Evolutionary conservation across 768 basidiomycete genomes (phyloP).

Genomic region (Phanerochaete sordida): DNA sequence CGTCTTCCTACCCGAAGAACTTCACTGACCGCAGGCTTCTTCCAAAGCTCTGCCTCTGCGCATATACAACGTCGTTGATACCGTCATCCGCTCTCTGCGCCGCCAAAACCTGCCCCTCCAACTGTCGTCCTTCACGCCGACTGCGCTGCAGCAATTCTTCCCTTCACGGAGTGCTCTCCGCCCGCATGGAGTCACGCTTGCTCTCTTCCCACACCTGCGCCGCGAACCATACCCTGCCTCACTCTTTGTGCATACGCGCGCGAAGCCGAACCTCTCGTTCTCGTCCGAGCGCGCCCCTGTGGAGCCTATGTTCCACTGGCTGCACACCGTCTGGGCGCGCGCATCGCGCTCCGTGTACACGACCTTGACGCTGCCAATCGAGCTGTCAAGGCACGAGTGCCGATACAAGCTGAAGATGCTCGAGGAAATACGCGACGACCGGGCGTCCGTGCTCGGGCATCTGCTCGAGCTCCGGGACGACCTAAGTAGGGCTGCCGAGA

Average conservation of each 20-base stretch:
- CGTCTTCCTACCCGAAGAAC: constrained; percentile 10
- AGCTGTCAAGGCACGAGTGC: constrained; percentile 4
- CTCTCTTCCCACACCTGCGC: constrained; percentile 65
- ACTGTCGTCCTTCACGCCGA: constrained; percentile 42
- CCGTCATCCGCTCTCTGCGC: constrained; percentile 40
- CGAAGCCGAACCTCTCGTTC: neutral
- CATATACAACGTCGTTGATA: constrained; percentile 31
- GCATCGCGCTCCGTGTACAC: neutral
- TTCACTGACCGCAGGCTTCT: neutral
- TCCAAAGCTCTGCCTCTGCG: constrained; percentile 44
- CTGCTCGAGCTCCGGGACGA: constrained; percentile 1
- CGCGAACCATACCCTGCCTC: constrained; percentile 23
- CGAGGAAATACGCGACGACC: constrained; percentile 1
- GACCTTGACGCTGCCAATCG: neutral
- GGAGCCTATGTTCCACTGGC: neutral
- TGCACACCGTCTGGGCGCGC: neutral
- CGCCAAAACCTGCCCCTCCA: constrained; percentile 43
- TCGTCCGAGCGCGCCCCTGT: neutral
- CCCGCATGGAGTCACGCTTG: constrained; percentile 46
- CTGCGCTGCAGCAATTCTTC: constrained; percentile 47
- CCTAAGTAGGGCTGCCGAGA: neutral
- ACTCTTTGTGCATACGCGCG: neutral
- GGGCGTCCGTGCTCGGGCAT: neutral
- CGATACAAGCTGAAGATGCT: constrained; percentile 3
- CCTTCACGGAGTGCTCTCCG: constrained; percentile 42